Base-by-base conservation (phyloP, 306 rosid genomes). In the Prunus dulcis region DNA sequence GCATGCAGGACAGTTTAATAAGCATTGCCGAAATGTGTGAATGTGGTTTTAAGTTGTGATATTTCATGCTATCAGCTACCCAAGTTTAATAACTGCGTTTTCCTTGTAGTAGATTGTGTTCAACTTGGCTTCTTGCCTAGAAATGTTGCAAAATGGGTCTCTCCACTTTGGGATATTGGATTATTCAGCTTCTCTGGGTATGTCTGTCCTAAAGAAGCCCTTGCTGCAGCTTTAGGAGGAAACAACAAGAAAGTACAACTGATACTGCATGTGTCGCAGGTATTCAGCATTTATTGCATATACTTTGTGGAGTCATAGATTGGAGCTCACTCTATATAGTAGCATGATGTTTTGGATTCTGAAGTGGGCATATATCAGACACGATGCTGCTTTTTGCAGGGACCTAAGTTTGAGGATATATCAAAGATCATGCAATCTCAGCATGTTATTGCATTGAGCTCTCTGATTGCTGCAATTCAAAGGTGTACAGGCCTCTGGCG, bases 111-210 rank as follows among this genome's bases (percentile, higher is more conserved):
- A 88, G 97, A 88, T 56, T 82, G 38, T 71, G 86, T 91, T 72
- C 97, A 83, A 72, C 94, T 91, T 50, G 97, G 97, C 45, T 91
- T 91, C 79, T 83, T 91, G 57, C 91, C 97, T 20, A 91, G 90
- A 81, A 79, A 80, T 77, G 79, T 88, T 28, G 94, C 94, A 72
- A 85, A 91, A 73, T 91, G 94, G 94, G 88, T 91, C 74, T 89
- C 97, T 78, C 92, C 97, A 64, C 86, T 91, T 50, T 91, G 92
- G 94, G 97, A 91, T 88, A 71, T 87, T 55, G 93, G 97, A 76
- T 80, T 89, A 82, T 85, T 91, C 81, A 78, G 64, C 63, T 91
- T 91, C 84, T 85, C 84, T 65, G 94, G 90, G 64, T 86, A 77
- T 79, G 78, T 91, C 72, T 86, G 88, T 85, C 92, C 90, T 64